Evolutionary conservation across 345 rosid genomes (phyloP), one percentile per base, ranked within the genome.

Genomic region (Zanthoxylum bungeanum): DNA sequence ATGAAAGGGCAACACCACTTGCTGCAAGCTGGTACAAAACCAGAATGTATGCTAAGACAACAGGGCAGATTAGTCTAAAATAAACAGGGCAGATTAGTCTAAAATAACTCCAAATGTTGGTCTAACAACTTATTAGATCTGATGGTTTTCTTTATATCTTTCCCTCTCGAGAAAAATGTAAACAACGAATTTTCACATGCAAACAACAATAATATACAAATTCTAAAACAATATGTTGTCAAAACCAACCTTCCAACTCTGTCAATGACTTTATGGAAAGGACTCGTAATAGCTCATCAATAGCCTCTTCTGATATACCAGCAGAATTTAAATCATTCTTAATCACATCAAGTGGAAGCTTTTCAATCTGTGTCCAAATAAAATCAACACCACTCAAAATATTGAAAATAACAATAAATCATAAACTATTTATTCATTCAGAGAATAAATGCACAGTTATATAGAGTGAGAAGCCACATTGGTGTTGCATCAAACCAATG

Each of bases 201-300:
- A 10, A 49, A 68, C 53, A 27, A 64, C 21, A 66, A 53, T 10
- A 70, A 60, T 16, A 21, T 64, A 47, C 22, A 69, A 42, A 7
- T 51, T 63, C 25, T 62, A 42, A 64, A 49, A 27, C 27, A 70
- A 60, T 11, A 49, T 51, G 46, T 64, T 36, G 60, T 34, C 30
- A 68, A 67, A 73, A 36, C 64, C 52, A 73, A 92, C 98, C 98
- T 87, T 92, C 98, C 80, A 95, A 81, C 77, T 88, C 73, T 66
- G 81, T 80, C 78, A 95, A 77, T 4, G 96, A 93, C 76, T 88
- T 93, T 68, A 89, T 71, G 37, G 97, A 86, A 69, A 91, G 90
- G 19, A 93, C 92, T 76, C 81, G 88, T 62, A 92, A 81, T 67
- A 92, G 81, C 78, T 92, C 88, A 57, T 85, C 89, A 70, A 85